phyloP scores from a whole-genome alignment of 164 flowering plant species.

The Sextonia rubra region DNA sequence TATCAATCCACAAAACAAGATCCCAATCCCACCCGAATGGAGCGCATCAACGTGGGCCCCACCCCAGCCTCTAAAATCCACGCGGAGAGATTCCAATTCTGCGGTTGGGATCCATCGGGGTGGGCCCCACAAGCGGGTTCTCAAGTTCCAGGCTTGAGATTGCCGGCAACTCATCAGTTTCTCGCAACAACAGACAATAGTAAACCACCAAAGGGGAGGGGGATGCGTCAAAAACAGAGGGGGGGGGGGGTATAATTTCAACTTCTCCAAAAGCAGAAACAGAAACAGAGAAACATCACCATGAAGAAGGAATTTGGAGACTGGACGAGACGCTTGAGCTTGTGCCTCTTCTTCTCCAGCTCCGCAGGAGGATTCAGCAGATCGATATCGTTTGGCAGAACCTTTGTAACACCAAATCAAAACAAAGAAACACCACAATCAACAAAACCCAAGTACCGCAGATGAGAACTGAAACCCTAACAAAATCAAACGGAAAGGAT shows the following conservation, averaged over 20 bases:
- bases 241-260: neutral
- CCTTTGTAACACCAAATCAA: conserved; percentile 8
- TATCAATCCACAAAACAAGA: too few relatives aligned
- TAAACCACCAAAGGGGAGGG: too few relatives aligned
- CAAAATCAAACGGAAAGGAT: neutral
- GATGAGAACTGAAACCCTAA: neutral
- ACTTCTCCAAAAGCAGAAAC: neutral
- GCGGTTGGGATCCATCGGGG: too few relatives aligned
- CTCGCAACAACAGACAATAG: too few relatives aligned
- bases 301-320: conserved; percentile 17
- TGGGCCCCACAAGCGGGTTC: too few relatives aligned
- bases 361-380: conserved; percentile 19
- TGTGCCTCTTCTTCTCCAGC: conserved; percentile 19
- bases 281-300: conserved; percentile 3
- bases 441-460: neutral
- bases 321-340: conserved; percentile 19
- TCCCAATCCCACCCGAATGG: too few relatives aligned
- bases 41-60: too few relatives aligned
- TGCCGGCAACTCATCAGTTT: too few relatives aligned
- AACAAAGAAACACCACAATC: neutral
- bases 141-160: too few relatives aligned
- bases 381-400: conserved; percentile 16
- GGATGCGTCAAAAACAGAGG: neutral
- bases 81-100: too few relatives aligned
- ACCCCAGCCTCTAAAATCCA: too few relatives aligned